Evolutionary conservation across 2,329 filamentous ascomycete species (phyloP), one percentile per base, ranked within the genome.

Genomic region (Ceratocystiopsis sp.): DNA sequence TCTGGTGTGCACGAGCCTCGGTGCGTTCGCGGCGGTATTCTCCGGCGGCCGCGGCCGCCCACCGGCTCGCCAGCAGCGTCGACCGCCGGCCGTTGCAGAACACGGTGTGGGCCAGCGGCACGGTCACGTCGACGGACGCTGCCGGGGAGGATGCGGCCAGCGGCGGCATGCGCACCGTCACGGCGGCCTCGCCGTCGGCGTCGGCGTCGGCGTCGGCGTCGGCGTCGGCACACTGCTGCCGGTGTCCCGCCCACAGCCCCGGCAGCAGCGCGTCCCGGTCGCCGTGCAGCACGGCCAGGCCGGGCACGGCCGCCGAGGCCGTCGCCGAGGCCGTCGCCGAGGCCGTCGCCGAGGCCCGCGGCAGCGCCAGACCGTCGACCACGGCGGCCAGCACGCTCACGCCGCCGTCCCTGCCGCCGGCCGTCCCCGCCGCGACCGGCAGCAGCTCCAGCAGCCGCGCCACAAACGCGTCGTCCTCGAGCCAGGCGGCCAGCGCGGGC

Each of bases 31-130:
- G 17, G 2, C 50, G 35, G 11, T 61, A 51, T 7, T 16, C 41
- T 32, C 16, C 41, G 37, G 12, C 35, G 37, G n/a, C 17, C 15
- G 16, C 1, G 33, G 7, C 29, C 40, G 40, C 29, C 67, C 66
- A 71, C 44, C 50, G 57, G 45, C 59, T 64, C 2, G 63, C 60
- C 25, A 70, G 54, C 9, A 84, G 59, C 1, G 75, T 81, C 2
- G 77, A 77, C 1, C 63, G 63, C 21, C 63, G 66, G 38, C 76
- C 80, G 47, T 78, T 89, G 35, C 77, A 72, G 54, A 91, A 91
- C 8, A 85, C 62, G 0, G 84, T 93, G 53, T 85, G 84, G 36
- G 84, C 78, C 21, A 91, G 62, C 2, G 83, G 83, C 2, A 87
- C 46, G 7, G 67, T 73, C 43, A 70, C 57, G 3, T 59, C 55